Conservation (phyloP, 2,329 filamentous ascomycete genomes). For the Xylaria sp. region DNA sequence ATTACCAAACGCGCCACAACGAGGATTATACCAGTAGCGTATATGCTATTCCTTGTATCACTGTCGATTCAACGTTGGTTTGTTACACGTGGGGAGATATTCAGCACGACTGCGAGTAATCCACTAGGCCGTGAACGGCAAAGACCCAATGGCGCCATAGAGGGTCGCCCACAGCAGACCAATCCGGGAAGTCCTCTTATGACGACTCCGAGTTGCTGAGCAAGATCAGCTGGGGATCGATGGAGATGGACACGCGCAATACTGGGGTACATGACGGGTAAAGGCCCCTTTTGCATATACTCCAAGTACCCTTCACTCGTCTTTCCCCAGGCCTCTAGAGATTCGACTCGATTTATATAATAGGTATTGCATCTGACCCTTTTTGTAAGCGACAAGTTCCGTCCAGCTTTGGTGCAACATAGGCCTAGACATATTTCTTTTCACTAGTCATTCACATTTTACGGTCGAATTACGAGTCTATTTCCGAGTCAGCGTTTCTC, state of each 20-base stretch:
- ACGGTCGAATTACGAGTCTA: background rate
- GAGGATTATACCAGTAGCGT: background rate
- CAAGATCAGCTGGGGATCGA: conserved; percentile 12
- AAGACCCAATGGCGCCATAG: conserved; percentile 46
- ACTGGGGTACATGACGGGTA: conserved; percentile 19
- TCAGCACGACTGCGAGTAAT: conserved; percentile 16
- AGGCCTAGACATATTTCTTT: background rate
- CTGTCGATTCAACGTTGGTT: background rate
- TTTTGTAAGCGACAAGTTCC: background rate
- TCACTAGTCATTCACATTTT: background rate
- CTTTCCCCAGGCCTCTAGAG: background rate
- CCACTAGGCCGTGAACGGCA: conserved; percentile 39
- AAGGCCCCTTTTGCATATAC: conserved; percentile 11
- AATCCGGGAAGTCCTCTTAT: conserved; percentile 31
- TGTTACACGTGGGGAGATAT: conserved; percentile 5
- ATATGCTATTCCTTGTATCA: background rate
- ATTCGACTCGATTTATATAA: background rate
- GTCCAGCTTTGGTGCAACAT: background rate
- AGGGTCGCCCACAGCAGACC: conserved; percentile 32
- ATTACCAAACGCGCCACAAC: background rate
- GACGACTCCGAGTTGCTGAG: conserved; percentile 25
- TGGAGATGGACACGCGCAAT: conserved; percentile 10
- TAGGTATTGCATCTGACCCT: background rate
- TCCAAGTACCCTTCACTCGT: conserved; percentile 3
- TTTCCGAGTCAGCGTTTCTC: conserved; percentile 4